Conservation (phyloP, 805 yeast genomes). For the Metschnikowia anglica region DNA sequence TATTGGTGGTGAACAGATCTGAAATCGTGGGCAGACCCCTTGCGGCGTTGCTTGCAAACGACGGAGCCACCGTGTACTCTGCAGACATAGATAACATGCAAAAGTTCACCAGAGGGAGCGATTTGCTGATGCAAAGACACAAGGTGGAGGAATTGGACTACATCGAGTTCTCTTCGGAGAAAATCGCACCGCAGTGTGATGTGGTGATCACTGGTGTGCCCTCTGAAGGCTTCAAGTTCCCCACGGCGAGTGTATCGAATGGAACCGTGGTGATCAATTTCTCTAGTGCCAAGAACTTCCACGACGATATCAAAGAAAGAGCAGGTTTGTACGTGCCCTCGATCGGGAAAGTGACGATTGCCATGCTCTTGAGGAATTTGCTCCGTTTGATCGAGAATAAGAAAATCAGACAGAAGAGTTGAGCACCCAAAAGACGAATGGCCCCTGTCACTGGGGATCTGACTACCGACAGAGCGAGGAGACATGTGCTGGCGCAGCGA, state of each 20-base stretch:
- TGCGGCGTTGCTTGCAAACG: constrained; percentile 94
- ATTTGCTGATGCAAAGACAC: constrained; percentile 76
- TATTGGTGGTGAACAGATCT: constrained; percentile 87
- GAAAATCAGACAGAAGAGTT: constrained; percentile 21
- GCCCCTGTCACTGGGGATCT: no score
- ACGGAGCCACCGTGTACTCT: constrained; percentile 95
- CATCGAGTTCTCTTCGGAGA: constrained; percentile 51
- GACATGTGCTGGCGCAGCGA: no score
- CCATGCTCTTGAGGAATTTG: constrained; percentile 89
- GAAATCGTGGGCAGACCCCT: constrained; percentile 97
- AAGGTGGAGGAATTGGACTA: constrained; percentile 62
- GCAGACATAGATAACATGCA: constrained; percentile 86
- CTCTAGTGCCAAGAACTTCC: constrained; percentile 84
- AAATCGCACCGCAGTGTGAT: constrained; percentile 73
- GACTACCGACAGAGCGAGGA: no score
- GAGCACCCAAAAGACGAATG: neutral
- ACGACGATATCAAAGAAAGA: constrained; percentile 73
- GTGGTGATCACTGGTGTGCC: constrained; percentile 98
- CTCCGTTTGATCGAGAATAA: constrained; percentile 77
- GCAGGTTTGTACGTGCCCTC: constrained; percentile 94
- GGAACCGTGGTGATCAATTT: constrained; percentile 93
- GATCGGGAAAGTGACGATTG: constrained; percentile 93
- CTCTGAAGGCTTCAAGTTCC: constrained; percentile 76
- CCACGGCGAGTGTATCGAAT: constrained; percentile 71
- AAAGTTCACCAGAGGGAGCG: constrained; percentile 91